phyloP scores from a whole-genome alignment of 768 basidiomycete species.

The Aureoboletus auriporus region DNA sequence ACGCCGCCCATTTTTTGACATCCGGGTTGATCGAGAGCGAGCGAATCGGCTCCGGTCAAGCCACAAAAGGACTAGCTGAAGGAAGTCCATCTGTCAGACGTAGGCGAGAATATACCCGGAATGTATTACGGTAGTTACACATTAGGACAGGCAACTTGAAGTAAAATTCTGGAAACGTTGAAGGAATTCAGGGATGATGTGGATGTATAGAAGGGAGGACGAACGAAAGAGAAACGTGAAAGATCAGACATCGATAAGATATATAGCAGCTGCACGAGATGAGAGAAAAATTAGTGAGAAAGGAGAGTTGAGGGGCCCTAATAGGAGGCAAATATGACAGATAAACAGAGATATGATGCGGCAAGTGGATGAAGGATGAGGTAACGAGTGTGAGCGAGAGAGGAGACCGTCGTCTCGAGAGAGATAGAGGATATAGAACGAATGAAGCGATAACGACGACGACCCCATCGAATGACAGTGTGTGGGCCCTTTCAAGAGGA shows the following conservation, averaged over 20 bases:
- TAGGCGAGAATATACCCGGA: conserved; percentile 2
- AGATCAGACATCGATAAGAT: conserved; percentile 1
- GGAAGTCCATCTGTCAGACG: not conserved
- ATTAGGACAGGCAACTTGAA: conserved; percentile 14
- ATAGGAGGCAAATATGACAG: conserved; percentile 5
- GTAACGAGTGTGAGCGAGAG: conserved; percentile 3
- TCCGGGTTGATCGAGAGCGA: not conserved
- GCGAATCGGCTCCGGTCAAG: not conserved
- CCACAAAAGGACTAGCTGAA: not conserved
- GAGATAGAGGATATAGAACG: not conserved
- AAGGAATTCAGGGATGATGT: no score
- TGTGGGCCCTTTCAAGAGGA: conserved; percentile 9
- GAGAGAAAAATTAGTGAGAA: not conserved
- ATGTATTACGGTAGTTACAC: conserved; percentile 27
- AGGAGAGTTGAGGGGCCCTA: not conserved
- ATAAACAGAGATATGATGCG: conserved; percentile 11
- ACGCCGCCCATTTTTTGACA: no score
- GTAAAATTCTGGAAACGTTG: no score
- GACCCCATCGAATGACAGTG: conserved; percentile 1
- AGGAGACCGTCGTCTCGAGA: conserved; percentile 6
- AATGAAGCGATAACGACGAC: conserved; percentile 9
- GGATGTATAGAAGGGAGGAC: no score
- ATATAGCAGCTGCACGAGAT: not conserved
- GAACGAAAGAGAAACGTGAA: not conserved
- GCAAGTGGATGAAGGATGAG: not conserved